These are phyloP conservation scores for Trichoderma breve DNA, from an alignment of 2,329 filamentous ascomycete species.

Conservation along the genomic window DNA sequence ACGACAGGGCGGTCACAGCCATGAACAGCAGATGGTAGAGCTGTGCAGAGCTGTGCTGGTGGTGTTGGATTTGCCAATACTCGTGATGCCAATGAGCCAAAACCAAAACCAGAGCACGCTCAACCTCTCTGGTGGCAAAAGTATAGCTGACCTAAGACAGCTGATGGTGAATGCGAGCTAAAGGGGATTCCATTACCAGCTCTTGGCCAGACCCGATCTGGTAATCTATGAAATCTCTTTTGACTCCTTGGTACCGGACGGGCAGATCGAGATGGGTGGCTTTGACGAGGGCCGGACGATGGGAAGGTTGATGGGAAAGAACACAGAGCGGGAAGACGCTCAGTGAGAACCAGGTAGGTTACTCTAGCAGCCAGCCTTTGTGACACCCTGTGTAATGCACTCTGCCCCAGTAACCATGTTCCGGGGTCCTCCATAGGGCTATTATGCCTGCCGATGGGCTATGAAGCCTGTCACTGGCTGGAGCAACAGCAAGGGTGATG, in stretches of 20 bases:
- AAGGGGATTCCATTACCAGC: conserved; percentile 12
- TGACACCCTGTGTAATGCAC: conserved; percentile 2
- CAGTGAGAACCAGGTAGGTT: background rate
- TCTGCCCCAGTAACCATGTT: conserved; percentile 8
- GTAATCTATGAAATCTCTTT: conserved; percentile 11
- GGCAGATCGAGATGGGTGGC: conserved; percentile 2
- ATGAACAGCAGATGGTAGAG: conserved; percentile 29
- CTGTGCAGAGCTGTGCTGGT: background rate
- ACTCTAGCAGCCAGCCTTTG: conserved; percentile 7
- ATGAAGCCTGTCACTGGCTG: background rate
- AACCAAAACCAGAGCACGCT: background rate
- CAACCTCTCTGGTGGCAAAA: conserved; percentile 9
- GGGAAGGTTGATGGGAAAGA: background rate
- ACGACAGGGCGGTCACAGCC: conserved; percentile 32
- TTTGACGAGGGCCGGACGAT: background rate
- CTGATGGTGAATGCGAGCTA: conserved; percentile 8
- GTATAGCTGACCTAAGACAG: conserved; percentile 18
- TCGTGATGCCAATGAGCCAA: background rate
- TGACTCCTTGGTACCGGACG: background rate
- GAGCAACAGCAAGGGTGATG: conserved; percentile 16
- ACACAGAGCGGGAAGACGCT: conserved; percentile 9
- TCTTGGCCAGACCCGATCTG: conserved; percentile 10
- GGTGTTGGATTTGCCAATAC: conserved; percentile 10
- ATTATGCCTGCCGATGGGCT: conserved; percentile 18
- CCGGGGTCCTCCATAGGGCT: conserved; percentile 19